A percentile compares a stretch with the other conserved stretches of the same genome.
phyloP scores from a whole-genome alignment of 2,329 filamentous ascomycete genomes.

The Zasmidium angulare region DNA sequence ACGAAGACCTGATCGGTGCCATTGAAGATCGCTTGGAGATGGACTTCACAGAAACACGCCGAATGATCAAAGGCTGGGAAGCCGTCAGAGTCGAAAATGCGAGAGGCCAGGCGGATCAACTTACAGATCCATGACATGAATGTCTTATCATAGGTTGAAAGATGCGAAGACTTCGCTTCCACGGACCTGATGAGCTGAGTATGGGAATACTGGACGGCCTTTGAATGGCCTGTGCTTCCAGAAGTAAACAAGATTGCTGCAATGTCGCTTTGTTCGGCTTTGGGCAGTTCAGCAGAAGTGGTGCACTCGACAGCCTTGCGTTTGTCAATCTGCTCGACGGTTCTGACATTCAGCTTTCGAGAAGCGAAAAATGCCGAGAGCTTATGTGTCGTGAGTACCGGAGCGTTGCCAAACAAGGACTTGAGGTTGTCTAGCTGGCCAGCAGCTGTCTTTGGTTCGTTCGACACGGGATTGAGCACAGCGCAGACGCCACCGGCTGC shows the following conservation, averaged over 20 bases:
- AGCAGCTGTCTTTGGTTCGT: conserved; percentile 24
- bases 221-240: conserved; percentile 23
- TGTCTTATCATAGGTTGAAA: conserved; percentile 10
- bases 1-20: conserved; percentile 50
- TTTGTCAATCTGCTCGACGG: conserved; percentile 6
- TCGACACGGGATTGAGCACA: conserved; percentile 21
- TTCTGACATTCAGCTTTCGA: conserved; percentile 15
- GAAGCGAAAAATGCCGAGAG: conserved; percentile 15
- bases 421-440: conserved; percentile 23
- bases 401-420: conserved; percentile 11
- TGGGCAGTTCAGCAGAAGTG: neutral
- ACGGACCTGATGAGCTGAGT: conserved; percentile 18
- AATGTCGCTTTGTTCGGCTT: conserved; percentile 1
- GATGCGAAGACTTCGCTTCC: conserved; percentile 12
- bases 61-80: conserved; percentile 59
- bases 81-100: conserved; percentile 24
- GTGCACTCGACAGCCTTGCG: neutral
- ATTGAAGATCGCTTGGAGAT: conserved; percentile 49
- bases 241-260: conserved; percentile 26
- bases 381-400: conserved; percentile 13
- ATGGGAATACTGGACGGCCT: conserved; percentile 24
- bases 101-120: neutral
- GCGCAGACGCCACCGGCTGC: conserved; percentile 33
- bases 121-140: conserved; percentile 21
- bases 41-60: conserved; percentile 52